Conservation (phyloP, 306 rosid genomes). For the Cucumis hystrix region DNA sequence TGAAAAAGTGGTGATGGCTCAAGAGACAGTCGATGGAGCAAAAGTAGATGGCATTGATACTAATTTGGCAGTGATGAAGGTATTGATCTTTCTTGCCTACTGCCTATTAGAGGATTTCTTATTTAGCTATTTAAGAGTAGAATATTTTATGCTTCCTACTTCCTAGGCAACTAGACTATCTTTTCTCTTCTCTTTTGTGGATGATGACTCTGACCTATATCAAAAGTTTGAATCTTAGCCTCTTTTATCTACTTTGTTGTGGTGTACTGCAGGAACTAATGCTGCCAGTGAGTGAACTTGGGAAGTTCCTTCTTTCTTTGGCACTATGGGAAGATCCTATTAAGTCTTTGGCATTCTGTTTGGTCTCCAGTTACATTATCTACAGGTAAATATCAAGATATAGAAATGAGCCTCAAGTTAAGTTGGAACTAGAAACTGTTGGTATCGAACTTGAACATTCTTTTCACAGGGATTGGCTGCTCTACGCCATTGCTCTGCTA, state of each 20-base stretch:
- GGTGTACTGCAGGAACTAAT: constrained; percentile 62
- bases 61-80: constrained; percentile 95
- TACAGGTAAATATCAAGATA: constrained; percentile 48
- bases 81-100: constrained; percentile 12
- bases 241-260: background rate
- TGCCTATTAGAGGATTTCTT: background rate
- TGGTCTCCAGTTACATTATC: constrained; percentile 50
- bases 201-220: background rate
- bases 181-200: background rate
- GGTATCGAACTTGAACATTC: background rate
- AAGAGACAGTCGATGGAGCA: constrained; percentile 82
- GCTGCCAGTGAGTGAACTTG: constrained; percentile 53
- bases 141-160: background rate
- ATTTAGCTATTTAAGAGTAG: background rate
- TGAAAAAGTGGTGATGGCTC: constrained; percentile 74
- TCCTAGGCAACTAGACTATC: background rate
- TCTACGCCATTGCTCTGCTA: constrained; percentile 37
- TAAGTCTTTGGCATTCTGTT: constrained; percentile 63
- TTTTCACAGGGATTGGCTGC: constrained; percentile 69
- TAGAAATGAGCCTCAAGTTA: background rate
- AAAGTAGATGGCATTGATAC: constrained; percentile 95
- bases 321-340: constrained; percentile 78
- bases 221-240: background rate
- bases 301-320: constrained; percentile 55
- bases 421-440: constrained; percentile 2